These are phyloP conservation scores for Alternaria incomplexa DNA, from an alignment of 2,329 filamentous ascomycete genomes.

Conservation along the genomic window DNA sequence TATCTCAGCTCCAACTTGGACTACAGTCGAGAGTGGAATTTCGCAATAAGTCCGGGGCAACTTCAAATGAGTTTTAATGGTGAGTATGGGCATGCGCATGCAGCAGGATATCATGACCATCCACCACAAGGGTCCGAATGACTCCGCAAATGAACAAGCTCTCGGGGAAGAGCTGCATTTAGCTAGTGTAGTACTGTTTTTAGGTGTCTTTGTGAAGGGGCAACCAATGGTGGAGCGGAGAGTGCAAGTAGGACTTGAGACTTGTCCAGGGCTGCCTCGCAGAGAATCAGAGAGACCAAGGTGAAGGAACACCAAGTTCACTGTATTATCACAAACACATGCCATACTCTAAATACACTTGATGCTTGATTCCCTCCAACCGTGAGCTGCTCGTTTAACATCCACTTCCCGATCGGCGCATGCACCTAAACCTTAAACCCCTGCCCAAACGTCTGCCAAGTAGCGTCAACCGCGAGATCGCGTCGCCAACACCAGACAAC, in stretches of 20 bases:
- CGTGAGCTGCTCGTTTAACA: constrained; percentile 2
- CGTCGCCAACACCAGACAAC: constrained; percentile 39
- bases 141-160: not conserved
- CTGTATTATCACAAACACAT: not conserved
- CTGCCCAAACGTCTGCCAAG: constrained; percentile 35
- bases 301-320: not conserved
- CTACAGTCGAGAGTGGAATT: no score
- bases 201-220: not conserved
- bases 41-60: not conserved
- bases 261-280: not conserved
- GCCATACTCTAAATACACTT: not conserved
- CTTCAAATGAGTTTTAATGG: not conserved
- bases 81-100: not conserved
- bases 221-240: not conserved
- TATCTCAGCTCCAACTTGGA: not conserved
- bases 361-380: not conserved
- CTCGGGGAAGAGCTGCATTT: not conserved
- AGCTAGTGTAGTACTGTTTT: not conserved
- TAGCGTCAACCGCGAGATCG: constrained; percentile 35
- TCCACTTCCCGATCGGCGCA: constrained; percentile 33
- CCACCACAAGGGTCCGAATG: not conserved
- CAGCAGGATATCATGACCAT: not conserved
- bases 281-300: not conserved
- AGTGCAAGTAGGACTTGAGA: not conserved
- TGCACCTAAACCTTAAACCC: constrained; percentile 43